phyloP scores from a whole-genome alignment of 192 early-diverging fungal species.

The Chytriomyces sp. region DNA sequence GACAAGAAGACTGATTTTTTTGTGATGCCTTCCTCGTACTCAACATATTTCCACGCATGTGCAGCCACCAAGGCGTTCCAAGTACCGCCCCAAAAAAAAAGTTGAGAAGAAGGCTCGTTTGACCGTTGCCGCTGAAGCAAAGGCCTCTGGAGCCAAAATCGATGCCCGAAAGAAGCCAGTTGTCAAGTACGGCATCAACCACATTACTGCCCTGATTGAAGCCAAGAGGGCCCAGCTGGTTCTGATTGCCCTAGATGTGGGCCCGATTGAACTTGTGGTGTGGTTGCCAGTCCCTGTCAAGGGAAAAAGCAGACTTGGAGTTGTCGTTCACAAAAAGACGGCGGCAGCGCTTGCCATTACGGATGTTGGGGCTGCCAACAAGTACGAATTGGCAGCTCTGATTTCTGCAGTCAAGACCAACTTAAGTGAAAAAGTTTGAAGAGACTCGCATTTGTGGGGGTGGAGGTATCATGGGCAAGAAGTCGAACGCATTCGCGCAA shows the following conservation, averaged over 20 bases:
- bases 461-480: slow-evolving; percentile 90
- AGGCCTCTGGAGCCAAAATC: slow-evolving; percentile 83
- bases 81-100: slow-evolving; percentile 99
- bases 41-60: no score
- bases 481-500: slow-evolving; percentile 30
- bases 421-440: slow-evolving; percentile 94
- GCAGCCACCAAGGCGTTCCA: slow-evolving; percentile 88
- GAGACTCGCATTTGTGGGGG: slow-evolving; percentile 97
- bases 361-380: slow-evolving; percentile 94
- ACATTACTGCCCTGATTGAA: slow-evolving; percentile 97
- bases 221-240: slow-evolving; percentile 99
- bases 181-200: slow-evolving; percentile 99
- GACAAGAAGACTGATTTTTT: slow-evolving; percentile 87
- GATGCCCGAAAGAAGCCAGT: slow-evolving; percentile 90
- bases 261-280: slow-evolving; percentile 98
- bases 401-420: slow-evolving; percentile 92
- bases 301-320: slow-evolving; percentile 97
- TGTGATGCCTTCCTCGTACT: no score
- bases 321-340: slow-evolving; percentile 99
- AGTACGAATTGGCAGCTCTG: slow-evolving; percentile 83
- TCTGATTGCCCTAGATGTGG: slow-evolving; percentile 99
- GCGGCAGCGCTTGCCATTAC: slow-evolving; percentile 95
- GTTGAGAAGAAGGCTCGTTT: slow-evolving; percentile 95
- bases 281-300: slow-evolving; percentile 99
- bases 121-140: slow-evolving; percentile 81